Evolutionary conservation across 257 asterid species (phyloP).

Genomic region (Fraxinus americana): DNA sequence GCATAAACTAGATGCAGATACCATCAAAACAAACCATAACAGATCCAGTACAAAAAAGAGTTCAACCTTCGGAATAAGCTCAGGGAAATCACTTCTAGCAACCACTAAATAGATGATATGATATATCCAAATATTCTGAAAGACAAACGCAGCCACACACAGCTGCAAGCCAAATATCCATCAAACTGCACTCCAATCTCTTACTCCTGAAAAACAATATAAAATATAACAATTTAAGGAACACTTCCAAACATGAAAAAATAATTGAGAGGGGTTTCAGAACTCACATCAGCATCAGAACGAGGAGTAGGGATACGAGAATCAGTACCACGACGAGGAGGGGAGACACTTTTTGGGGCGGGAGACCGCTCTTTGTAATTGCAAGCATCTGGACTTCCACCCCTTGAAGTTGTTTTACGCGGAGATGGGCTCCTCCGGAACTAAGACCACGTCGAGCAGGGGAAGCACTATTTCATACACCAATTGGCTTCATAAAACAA

Average conservation of each 20-base stretch:
- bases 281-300: constrained; percentile 84
- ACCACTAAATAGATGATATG: constrained; percentile 45
- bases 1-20: constrained; percentile 34
- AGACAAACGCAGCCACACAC: constrained; percentile 22
- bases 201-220: constrained; percentile 43
- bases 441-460: constrained; percentile 73
- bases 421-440: constrained; percentile 77
- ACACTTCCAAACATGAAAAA: not conserved
- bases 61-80: constrained; percentile 51
- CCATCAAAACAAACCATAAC: constrained; percentile 25
- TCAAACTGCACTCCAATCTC: constrained; percentile 21
- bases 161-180: constrained; percentile 12
- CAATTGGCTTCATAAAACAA: constrained; percentile 13
- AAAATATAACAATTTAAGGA: constrained; percentile 7
- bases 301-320: constrained; percentile 77
- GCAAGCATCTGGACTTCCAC: constrained; percentile 62
- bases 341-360: constrained; percentile 75
- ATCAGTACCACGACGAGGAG: constrained; percentile 54
- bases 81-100: constrained; percentile 39
- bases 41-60: constrained; percentile 50
- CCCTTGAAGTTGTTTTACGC: constrained; percentile 55
- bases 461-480: constrained; percentile 58
- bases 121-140: constrained; percentile 33
- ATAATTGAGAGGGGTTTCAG: not conserved
- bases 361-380: constrained; percentile 51